These are phyloP conservation scores for Austropuccinia psidii DNA, from an alignment of 1,284 basidiomycete species.

Conservation along the genomic window DNA sequence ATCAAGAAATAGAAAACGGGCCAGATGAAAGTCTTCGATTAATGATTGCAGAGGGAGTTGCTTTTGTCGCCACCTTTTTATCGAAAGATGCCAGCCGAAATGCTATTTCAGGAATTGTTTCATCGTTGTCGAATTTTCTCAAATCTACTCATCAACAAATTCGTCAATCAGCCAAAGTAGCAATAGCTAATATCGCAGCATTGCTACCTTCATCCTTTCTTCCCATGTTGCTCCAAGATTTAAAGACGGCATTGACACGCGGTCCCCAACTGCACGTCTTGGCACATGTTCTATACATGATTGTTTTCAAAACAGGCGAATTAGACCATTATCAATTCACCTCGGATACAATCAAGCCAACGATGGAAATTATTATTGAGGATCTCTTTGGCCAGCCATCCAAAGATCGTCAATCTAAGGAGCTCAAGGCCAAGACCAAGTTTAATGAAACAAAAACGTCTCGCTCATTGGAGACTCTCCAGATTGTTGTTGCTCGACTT, in stretches of 20 bases:
- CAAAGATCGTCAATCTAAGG: slow-evolving; percentile 78
- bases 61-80: slow-evolving; percentile 72
- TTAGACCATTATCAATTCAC: slow-evolving; percentile 52
- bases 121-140: slow-evolving; percentile 75
- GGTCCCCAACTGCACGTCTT: slow-evolving; percentile 92
- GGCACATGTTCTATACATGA: slow-evolving; percentile 72
- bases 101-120: slow-evolving; percentile 72
- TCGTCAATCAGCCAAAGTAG: slow-evolving; percentile 76
- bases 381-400: slow-evolving; percentile 92
- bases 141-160: slow-evolving; percentile 91
- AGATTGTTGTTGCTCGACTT: slow-evolving; percentile 66
- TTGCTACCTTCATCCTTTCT: slow-evolving; percentile 69
- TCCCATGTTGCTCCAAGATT: slow-evolving; percentile 65
- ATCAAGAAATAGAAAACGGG: slow-evolving; percentile 62
- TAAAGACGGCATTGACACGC: slow-evolving; percentile 71
- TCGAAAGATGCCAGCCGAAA: slow-evolving; percentile 61
- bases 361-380: slow-evolving; percentile 75
- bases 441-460: slow-evolving; percentile 78
- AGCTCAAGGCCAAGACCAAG: slow-evolving; percentile 72
- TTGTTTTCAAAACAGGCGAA: slow-evolving; percentile 69
- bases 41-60: slow-evolving; percentile 79
- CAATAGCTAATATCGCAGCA: slow-evolving; percentile 71
- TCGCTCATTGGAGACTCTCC: slow-evolving; percentile 74
- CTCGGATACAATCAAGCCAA: slow-evolving; percentile 66
- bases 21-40: slow-evolving; percentile 73